Base-by-base conservation (phyloP, 352 stramenopile genomes). In the Pythium rishiriense region DNA sequence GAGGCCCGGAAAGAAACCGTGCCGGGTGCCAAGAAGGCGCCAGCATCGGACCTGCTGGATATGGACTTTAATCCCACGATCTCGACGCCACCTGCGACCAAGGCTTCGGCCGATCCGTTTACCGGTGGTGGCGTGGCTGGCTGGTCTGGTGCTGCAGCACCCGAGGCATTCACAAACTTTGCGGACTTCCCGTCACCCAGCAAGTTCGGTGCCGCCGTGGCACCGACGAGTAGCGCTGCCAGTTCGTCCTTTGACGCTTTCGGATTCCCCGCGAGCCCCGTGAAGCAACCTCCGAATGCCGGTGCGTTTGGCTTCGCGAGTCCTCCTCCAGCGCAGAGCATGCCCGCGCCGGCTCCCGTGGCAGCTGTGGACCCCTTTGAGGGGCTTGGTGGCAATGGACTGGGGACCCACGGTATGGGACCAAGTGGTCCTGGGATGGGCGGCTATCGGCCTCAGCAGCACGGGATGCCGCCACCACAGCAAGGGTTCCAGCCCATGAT, bases 51-150 rank as follows among this genome's bases (percentile, higher is more conserved):
- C 56, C 46, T 91, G 21, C 69, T 91, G 25, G 78, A 79, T 35
- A 88, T 90, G 74, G 78, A 90, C 62, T 90, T 88, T 58, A 84
- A 79, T 21, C 75, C 77, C 24, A 83, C 69, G 14, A 80, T 85
- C 52, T 76, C 75, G n/a, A 69, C 68, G 33, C 68, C 62, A 54
- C 52, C 43, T 11, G 53, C 28, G 39, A 14, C 37, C 26, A 43
- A 46, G n/a, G 19, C 66, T 62, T 61, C 52, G 28, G 26, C 68
- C 9, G 64, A 72, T 37, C 33, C 58, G 19, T 72, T 72, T n/a
- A n/a, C n/a, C 21, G 54, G 39, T 52, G 54, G 39, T 24, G 35
- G 39, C 49, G 29, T 8, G 47, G 64, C 54, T 50, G 58, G 58
- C 25, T 72, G 64, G 56, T 55, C 72, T 8, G 64, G 54, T 7